phyloP scores from a whole-genome alignment of 495 filamentous ascomycete species.

The Aspergillus wentii region DNA sequence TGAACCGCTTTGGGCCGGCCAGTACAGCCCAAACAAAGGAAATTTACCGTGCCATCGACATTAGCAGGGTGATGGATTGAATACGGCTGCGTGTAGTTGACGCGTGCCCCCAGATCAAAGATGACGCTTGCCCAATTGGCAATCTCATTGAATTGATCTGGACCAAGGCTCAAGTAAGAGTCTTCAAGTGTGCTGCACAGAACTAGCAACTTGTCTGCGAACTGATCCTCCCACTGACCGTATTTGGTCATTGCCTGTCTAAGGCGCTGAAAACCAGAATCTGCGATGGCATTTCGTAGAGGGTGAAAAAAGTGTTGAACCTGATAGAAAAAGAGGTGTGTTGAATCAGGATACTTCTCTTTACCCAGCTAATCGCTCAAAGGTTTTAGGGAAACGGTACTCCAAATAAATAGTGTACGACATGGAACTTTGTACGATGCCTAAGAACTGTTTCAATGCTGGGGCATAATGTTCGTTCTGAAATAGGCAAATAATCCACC shows the following conservation, averaged over 20 bases:
- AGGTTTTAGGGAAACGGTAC: too few relatives aligned
- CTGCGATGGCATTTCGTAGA: too few relatives aligned
- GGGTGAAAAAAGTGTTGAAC: too few relatives aligned
- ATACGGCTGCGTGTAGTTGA: conserved; percentile 16
- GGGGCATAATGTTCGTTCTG: too few relatives aligned
- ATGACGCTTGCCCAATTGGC: conserved; percentile 15
- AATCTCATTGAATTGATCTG: conserved; percentile 6
- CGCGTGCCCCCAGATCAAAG: conserved; percentile 12
- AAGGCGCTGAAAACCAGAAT: conserved; percentile 4
- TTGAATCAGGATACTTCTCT: too few relatives aligned
- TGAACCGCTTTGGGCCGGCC: conserved; percentile 8
- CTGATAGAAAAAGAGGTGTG: too few relatives aligned
- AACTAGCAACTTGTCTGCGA: conserved; percentile 6
- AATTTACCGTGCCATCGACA: conserved; percentile 8
- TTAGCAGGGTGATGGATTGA: conserved; percentile 12
- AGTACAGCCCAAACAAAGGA: conserved; percentile 2
- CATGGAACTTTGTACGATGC: too few relatives aligned
- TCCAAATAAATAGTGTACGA: too few relatives aligned
- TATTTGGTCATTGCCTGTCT: conserved; percentile 5
- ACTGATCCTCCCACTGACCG: conserved; percentile 6
- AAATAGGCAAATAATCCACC: too few relatives aligned
- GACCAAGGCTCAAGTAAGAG: not conserved
- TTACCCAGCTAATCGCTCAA: too few relatives aligned
- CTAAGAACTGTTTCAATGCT: too few relatives aligned
- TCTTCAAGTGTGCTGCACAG: conserved; percentile 7